Conservation (phyloP, 768 basidiomycete genomes). For the Ephemerocybe angulata region DNA sequence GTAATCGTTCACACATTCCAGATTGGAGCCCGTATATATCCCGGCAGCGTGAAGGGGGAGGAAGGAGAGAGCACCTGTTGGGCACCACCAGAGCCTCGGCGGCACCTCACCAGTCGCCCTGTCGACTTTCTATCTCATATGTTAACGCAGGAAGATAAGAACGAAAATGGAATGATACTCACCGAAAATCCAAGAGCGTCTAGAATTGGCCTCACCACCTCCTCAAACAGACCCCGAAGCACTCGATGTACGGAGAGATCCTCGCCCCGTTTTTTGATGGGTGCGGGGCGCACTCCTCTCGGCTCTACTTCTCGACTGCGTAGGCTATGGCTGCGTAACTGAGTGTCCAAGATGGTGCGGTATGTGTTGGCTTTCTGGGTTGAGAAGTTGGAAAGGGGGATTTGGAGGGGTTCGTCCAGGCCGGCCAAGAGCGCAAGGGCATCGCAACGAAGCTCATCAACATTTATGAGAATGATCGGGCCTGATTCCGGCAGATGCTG, state of each 20-base stretch:
- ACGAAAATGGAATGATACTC: neutral
- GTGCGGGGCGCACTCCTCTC: no score
- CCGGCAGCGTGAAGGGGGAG: constrained; percentile 7
- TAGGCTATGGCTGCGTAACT: no score
- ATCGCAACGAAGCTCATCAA: constrained; percentile 3
- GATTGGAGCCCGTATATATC: neutral
- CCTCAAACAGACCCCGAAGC: no score
- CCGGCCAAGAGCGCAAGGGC: constrained; percentile 6
- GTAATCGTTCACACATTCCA: neutral
- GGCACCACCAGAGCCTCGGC: neutral
- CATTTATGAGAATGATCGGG: constrained; percentile 9
- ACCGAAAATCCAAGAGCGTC: constrained; percentile 4
- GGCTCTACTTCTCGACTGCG: no score
- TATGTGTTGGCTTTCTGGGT: neutral
- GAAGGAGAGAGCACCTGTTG: constrained; percentile 3
- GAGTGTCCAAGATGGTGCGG: neutral
- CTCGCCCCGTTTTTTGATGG: no score
- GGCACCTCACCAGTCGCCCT: neutral
- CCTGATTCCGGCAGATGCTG: neutral
- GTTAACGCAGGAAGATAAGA: neutral
- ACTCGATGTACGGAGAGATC: no score
- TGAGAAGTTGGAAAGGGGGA: constrained; percentile 7
- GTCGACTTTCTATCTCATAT: neutral
- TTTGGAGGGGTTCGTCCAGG: neutral
- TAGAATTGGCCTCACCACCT: no score